Base-by-base conservation (phyloP, 2,329 filamentous ascomycete species). In the Colletotrichum simmondsii region DNA sequence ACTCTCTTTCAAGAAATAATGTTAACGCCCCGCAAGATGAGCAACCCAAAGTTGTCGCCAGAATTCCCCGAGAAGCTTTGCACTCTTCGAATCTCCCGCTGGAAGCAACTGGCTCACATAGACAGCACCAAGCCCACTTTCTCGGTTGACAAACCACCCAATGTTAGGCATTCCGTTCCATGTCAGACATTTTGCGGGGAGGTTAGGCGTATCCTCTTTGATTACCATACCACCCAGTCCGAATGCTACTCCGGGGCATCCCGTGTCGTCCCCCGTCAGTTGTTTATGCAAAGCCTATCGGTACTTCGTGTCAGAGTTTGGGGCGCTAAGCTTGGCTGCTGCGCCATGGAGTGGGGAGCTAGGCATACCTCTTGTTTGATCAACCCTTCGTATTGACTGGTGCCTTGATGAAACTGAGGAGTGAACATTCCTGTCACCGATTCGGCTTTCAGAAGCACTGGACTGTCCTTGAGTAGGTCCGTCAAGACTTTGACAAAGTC, bases 151-250 rank as follows among this genome's bases (percentile, higher is more conserved):
- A 24, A 28, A 61, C 58, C 58, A 61, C 42, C 58, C 58, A 61
- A 61, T 42, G 11, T 61, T 61, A 24, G 58, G 58, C 58, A 61
- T 42, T n/a, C 58, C 58, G 35, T 61, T 61, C 58, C 58, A 61
- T 14, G 58, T 42, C 58, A 46, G 42, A 11, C 30, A 37, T 37
- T 42, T 61, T 26, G 58, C 58, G 22, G 58, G 58, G 19, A 61
- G 8, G 32, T 61, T 61, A 61, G 58, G 58, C 58, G 42, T 37
- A 24, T n/a, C 26, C 58, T 16, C 30, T 61, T 26, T 32, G 58
- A 35, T 42, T 8, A 61, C 22, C 24, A 61, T 32, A 26, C 58
- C 58, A n/a, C 58, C 58, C 26, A 61, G 14, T 3, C 58, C 58
- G 42, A 61, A 61, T 61, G 35, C 58, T 32, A 61, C 32, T 37